A percentile compares a stretch with the other conserved stretches of the same genome.
Conservation (phyloP, 1,284 basidiomycete genomes). For the Jaminaea rosea region DNA sequence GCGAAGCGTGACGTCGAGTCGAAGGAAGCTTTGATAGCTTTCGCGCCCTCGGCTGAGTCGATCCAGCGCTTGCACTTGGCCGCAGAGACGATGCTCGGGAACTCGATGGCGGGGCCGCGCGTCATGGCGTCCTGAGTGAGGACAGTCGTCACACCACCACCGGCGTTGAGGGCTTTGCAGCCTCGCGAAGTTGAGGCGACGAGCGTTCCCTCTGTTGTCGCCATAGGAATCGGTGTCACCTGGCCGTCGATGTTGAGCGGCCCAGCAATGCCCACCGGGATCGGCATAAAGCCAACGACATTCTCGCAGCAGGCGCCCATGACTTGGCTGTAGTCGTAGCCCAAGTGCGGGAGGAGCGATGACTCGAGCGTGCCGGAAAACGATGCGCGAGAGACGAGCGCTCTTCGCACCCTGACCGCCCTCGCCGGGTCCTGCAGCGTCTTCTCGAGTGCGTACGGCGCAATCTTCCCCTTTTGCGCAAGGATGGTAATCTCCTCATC, state of each 20-base stretch:
- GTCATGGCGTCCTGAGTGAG: conserved; percentile 94
- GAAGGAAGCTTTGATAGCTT: conserved; percentile 71
- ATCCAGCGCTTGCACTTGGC: conserved; percentile 82
- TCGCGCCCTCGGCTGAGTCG: conserved; percentile 71
- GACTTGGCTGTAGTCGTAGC: conserved; percentile 90
- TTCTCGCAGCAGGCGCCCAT: conserved; percentile 99
- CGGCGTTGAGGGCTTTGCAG: conserved; percentile 92
- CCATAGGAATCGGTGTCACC: conserved; percentile 89
- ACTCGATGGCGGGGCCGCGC: conserved; percentile 92
- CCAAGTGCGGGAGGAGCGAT: conserved; percentile 70
- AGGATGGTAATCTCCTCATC: conserved; percentile 90
- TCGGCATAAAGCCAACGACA: conserved; percentile 91
- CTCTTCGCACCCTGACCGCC: conserved; percentile 77
- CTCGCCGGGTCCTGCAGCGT: conserved; percentile 74
- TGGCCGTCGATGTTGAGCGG: conserved; percentile 85
- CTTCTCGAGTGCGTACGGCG: conserved; percentile 89
- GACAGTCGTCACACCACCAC: conserved; percentile 89
- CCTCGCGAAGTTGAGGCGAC: conserved; percentile 95
- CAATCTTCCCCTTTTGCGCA: conserved; percentile 84
- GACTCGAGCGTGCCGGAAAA: conserved; percentile 73
- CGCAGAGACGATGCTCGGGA: conserved; percentile 70
- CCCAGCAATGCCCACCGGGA: conserved; percentile 93
- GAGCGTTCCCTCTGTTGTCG: conserved; percentile 94
- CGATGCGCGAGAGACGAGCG: conserved; percentile 83
- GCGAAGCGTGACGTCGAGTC: conserved; percentile 63